Conservation (phyloP, 1,284 basidiomycete genomes). For the Pyrrhoderma noxium region DNA sequence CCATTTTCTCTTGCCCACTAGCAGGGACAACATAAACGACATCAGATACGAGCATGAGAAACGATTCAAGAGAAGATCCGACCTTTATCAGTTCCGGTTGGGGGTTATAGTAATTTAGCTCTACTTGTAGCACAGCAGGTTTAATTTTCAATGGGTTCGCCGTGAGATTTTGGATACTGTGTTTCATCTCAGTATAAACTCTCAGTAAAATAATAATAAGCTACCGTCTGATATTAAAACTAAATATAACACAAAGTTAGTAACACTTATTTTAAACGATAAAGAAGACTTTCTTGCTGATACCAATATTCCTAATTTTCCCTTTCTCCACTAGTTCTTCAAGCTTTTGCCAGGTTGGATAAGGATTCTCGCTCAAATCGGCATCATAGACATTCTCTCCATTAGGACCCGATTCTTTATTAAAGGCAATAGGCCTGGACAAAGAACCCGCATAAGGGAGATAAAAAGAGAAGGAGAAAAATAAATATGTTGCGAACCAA, state of each 20-base stretch:
- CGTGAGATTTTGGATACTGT: conserved; percentile 55
- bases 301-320: conserved; percentile 78
- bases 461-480: neutral
- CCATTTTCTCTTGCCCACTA: conserved; percentile 61
- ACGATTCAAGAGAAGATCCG: conserved; percentile 18
- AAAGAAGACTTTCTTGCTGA: conserved; percentile 55
- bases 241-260: conserved; percentile 24
- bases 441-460: conserved; percentile 1
- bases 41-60: neutral
- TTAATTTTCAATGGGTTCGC: conserved; percentile 64
- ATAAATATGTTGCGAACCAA: conserved; percentile 48
- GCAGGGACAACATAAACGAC: neutral
- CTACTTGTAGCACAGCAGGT: conserved; percentile 80
- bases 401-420: conserved; percentile 33
- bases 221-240: conserved; percentile 49
- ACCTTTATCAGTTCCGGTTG: conserved; percentile 76
- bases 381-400: conserved; percentile 46
- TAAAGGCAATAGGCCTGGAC: conserved; percentile 60
- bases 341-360: conserved; percentile 80
- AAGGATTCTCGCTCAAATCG: conserved; percentile 63
- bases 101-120: conserved; percentile 76
- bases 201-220: conserved; percentile 3
- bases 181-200: neutral
- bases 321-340: conserved; percentile 74
- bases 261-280: neutral